Base-by-base conservation (phyloP, 257 asterid species). In the Solanum ahanhuiri region DNA sequence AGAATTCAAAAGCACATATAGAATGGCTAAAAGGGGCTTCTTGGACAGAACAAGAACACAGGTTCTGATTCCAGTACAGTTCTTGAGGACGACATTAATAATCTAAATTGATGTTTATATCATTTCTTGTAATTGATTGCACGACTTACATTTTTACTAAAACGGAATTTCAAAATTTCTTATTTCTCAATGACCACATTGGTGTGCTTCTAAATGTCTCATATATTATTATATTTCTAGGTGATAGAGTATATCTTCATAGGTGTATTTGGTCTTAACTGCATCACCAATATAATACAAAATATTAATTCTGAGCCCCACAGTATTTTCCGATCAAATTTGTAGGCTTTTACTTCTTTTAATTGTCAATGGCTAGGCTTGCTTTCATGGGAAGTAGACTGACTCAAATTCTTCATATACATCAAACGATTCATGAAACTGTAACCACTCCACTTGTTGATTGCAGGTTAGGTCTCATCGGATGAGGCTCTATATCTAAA, bases 31-130 rank as follows among this genome's bases (percentile, higher is more conserved):
- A 28, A 83, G 91, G 92, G 37, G 51, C 30, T 66, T 89, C 89
- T 85, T 92, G 94, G 94, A 87, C 93, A 5, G 83, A 87, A 86
- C 88, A 91, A 81, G 93, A 93, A 88, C 92, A 88, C 54, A 86
- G 89, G 93, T 93, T n/a, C 20, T 6, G 37, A 18, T 70, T 15
- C 69, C 41, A 43, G 70, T 45, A 31, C 15, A 25, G 72, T 71
- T 28, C 79, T 12, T 58, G 37, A 28, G 63, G 66, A 63, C 35
- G 22, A 39, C 43, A 20, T 85, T 83, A 30, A 58, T 51, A 22
- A 9, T 57, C 5, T 31, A 9, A 37, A 37, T 84, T 86, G 39
- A 23, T 83, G 9, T n/a, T 12, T 39, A 12, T 54, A 12, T 15
- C 64, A 72, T 41, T 51, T 81, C 18, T 58, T 34, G 22, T 71